Percentiles rank a stretch among this genome's conserved stretches.
These are phyloP conservation scores for Boletus pseudo-olivaceus DNA, from an alignment of 768 basidiomycete genomes.

Conservation along the genomic window DNA sequence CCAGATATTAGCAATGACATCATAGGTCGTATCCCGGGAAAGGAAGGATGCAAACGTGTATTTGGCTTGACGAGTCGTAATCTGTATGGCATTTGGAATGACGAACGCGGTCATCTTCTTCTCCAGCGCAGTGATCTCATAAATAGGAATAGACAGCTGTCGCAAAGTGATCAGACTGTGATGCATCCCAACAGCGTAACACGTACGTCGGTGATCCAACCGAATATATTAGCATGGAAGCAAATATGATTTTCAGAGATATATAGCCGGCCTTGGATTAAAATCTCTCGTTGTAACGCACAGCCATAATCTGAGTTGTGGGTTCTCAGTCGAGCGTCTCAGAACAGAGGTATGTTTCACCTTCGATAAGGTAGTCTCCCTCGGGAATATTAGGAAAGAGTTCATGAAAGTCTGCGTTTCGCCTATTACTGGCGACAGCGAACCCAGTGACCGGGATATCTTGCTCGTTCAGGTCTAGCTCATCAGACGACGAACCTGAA, in stretches of 20 bases:
- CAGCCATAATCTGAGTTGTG: conserved; percentile 84
- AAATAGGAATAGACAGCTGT: conserved; percentile 84
- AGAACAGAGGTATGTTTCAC: conserved; percentile 42
- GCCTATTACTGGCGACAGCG: conserved; percentile 91
- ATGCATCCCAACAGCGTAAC: background rate
- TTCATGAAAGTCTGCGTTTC: conserved; percentile 95
- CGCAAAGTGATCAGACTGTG: conserved; percentile 8
- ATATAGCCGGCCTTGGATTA: conserved; percentile 93
- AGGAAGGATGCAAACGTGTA: conserved; percentile 97
- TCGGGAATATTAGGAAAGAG: conserved; percentile 86
- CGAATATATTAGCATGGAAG: conserved; percentile 99
- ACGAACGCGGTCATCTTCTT: conserved; percentile 98
- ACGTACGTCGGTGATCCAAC: conserved; percentile 96
- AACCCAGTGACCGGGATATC: conserved; percentile 95
- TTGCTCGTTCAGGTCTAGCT: conserved; percentile 39
- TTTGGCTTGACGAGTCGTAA: conserved; percentile 78
- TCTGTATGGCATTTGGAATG: conserved; percentile 93
- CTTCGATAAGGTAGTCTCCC: conserved; percentile 97
- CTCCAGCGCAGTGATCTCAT: conserved; percentile 82
- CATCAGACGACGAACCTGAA: conserved; percentile 33
- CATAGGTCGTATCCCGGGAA: conserved; percentile 91
- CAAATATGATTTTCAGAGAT: conserved; percentile 99
- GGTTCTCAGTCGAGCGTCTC: background rate
- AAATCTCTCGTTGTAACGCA: conserved; percentile 91
- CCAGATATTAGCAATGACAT: conserved; percentile 97